A percentile compares a stretch with the other conserved stretches of the same genome.
Conservation (phyloP, 129 eudicot genomes). For the Glebionis coronaria region DNA sequence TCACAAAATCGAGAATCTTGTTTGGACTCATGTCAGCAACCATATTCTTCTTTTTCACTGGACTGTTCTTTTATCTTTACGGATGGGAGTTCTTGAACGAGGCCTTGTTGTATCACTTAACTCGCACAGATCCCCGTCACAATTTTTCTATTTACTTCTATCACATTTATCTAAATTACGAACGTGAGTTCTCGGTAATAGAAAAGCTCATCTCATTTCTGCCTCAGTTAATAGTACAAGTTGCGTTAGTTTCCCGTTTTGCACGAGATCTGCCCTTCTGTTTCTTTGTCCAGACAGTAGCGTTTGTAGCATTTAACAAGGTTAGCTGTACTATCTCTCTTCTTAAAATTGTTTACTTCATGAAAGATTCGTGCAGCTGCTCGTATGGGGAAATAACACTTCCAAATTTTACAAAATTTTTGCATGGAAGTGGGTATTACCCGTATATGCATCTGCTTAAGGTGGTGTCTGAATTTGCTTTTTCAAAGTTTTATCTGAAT, state of each 20-base stretch:
- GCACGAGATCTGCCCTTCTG: conserved; percentile 81
- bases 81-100: conserved; percentile 89
- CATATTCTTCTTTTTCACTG: conserved; percentile 65
- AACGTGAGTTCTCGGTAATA: conserved; percentile 52
- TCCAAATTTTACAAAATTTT: too few relatives aligned
- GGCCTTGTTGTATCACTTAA: conserved; percentile 86
- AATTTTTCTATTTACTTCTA: conserved; percentile 92
- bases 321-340: conserved; percentile 34
- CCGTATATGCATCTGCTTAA: neutral
- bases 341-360: neutral
- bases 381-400: too few relatives aligned
- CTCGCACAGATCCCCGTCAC: conserved; percentile 97
- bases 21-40: conserved; percentile 73
- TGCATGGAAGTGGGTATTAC: too few relatives aligned
- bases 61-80: conserved; percentile 63
- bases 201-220: conserved; percentile 88
- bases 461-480: conserved; percentile 4
- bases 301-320: conserved; percentile 98
- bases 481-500: neutral
- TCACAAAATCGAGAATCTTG: conserved; percentile 57
- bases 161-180: conserved; percentile 85
- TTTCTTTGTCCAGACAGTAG: conserved; percentile 82
- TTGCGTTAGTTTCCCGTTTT: conserved; percentile 63
- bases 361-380: too few relatives aligned
- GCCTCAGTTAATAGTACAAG: conserved; percentile 84